phyloP scores from a whole-genome alignment of 768 basidiomycete genomes.

The Agaricus blazei region DNA sequence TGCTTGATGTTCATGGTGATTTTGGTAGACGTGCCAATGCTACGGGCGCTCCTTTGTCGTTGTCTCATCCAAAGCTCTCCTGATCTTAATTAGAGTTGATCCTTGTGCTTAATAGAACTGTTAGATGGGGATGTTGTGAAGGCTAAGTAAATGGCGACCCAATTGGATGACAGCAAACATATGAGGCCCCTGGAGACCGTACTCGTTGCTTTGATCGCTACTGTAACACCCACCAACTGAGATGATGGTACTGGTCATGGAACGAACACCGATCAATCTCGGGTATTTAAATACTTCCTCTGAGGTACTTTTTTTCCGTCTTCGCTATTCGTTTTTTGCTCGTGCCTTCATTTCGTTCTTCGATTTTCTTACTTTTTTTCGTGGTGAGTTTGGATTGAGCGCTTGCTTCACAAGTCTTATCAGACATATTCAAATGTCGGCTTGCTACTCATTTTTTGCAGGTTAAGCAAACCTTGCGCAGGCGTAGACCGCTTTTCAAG shows the following conservation, averaged over 20 bases:
- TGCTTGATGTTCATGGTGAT: constrained; percentile 88
- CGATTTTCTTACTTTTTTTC: constrained; percentile 30
- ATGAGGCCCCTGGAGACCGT: constrained; percentile 9
- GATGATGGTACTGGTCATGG: constrained; percentile 28
- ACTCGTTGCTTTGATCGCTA: too few species aligned
- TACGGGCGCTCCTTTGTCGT: constrained; percentile 31
- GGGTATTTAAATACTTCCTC: constrained; percentile 30
- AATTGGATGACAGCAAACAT: constrained; percentile 16
- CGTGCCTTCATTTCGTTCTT: constrained; percentile 37
- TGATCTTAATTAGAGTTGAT: constrained; percentile 14
- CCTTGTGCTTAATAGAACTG: constrained; percentile 12
- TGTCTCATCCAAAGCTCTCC: constrained; percentile 35
- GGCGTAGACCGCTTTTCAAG: constrained; percentile 69
- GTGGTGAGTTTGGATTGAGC: constrained; percentile 32
- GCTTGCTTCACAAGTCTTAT: not conserved
- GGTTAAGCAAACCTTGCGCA: constrained; percentile 51
- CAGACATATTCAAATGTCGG: constrained; percentile 35
- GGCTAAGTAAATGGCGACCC: constrained; percentile 12
- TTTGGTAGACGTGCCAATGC: constrained; percentile 60
- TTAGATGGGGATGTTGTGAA: constrained; percentile 12
- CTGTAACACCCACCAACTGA: constrained; percentile 6
- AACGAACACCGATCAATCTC: constrained; percentile 21
- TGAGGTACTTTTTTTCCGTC: constrained; percentile 7
- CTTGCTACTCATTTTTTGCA: constrained; percentile 47
- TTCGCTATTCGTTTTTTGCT: constrained; percentile 24